Base-by-base conservation (phyloP, 306 rosid genomes). In the Psophocarpus tetragonolobus region DNA sequence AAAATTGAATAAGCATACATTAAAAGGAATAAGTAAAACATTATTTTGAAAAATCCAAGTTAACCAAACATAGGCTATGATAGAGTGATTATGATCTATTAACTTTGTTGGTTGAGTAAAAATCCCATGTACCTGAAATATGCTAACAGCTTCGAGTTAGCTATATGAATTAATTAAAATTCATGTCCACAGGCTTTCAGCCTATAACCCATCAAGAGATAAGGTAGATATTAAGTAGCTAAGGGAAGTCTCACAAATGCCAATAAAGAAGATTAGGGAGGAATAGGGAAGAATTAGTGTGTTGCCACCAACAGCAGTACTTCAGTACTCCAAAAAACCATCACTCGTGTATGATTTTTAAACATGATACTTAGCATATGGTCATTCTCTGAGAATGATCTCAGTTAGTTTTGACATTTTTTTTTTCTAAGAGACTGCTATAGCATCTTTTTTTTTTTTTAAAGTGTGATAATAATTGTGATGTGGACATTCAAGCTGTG, bases 401-500 rank as follows among this genome's bases (percentile, higher is more conserved):
- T 33, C 45, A 30, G 14, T 54, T 33, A 12, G 35, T 32, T 13
- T 20, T 6, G 27, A 26, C 18, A 32, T 0, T 4, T 5, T 11
- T 38, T 38, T 39, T 70, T 21, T 35, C 24, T 36, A 2, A 24
- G n/a, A 62, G 36, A 10, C 14, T 18, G 13, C 57, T 58, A 8
- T 15, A 35, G 65, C 50, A 75, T 32, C 48, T 44, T 62, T 1
- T 80, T 1, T 80, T 26, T 29, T 57, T 61, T 63, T 61, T 1
- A 35, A 60, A 29, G 45, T 73, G 41, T 29, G 7, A 75, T 51
- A 78, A 54, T 45, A 50, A 70, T 32, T 68, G 65, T 48, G 60
- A n/a, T 38, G 10, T 45, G 35, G 35, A 61, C 56, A 53, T 63
- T 35, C 67, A 6, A 18, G 72, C 57, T 48, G 54, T 66, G 35